phyloP scores from a whole-genome alignment of 768 basidiomycete genomes.

The Amanita pseudoporphyria region DNA sequence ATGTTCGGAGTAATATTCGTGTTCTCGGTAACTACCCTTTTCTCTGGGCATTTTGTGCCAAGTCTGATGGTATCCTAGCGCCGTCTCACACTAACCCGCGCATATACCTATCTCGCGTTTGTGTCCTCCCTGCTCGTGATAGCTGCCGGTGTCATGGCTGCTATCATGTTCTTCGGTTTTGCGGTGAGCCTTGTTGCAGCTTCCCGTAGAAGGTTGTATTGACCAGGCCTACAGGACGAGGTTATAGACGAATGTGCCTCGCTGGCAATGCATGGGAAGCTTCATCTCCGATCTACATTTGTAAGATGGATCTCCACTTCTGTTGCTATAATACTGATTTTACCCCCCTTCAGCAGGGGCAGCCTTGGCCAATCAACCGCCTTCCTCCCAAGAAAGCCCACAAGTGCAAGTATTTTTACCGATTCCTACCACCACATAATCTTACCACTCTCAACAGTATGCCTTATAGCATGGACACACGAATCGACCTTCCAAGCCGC shows the following conservation, averaged over 20 bases:
- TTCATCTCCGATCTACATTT: slow-evolving; percentile 27
- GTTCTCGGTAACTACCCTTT: slow-evolving; percentile 13
- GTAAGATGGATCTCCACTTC: slow-evolving; percentile 14
- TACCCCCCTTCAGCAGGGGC: slow-evolving; percentile 18
- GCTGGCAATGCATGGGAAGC: slow-evolving; percentile 23
- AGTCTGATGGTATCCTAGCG: slow-evolving; percentile 11
- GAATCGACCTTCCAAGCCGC: slow-evolving; percentile 28
- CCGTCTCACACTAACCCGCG: slow-evolving; percentile 16
- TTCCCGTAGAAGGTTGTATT: background rate
- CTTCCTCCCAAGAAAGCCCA: slow-evolving; percentile 20
- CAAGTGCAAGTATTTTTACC: slow-evolving; percentile 21
- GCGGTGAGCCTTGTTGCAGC: slow-evolving; percentile 20
- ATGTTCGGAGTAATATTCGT: background rate
- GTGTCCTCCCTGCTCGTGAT: slow-evolving; percentile 26
- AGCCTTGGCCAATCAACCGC: slow-evolving; percentile 21
- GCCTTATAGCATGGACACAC: slow-evolving; percentile 27
- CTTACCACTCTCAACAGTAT: slow-evolving; percentile 19
- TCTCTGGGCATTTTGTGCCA: background rate
- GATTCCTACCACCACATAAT: background rate
- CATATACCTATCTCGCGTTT: slow-evolving; percentile 16
- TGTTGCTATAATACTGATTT: background rate
- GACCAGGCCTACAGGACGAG: slow-evolving; percentile 21
- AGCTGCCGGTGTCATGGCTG: slow-evolving; percentile 24
- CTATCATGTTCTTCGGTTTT: slow-evolving; percentile 28
- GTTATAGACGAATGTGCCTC: slow-evolving; percentile 27